Evolutionary conservation across 495 filamentous ascomycete genomes (phyloP), one percentile per base, ranked within the genome.

Genomic region (Hypoxylon intermedium): DNA sequence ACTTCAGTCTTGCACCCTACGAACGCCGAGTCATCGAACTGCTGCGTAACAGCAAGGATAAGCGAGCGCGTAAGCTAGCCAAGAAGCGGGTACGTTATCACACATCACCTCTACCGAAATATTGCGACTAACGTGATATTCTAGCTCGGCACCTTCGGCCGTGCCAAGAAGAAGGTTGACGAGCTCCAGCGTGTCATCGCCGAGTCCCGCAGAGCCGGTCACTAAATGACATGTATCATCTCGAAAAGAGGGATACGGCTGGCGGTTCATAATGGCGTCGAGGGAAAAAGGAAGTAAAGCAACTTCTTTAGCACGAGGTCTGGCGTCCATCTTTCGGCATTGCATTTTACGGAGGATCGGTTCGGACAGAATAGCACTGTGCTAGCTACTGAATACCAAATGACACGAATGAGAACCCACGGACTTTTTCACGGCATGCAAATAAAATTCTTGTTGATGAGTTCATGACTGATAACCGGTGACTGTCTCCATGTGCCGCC

Each of bases 11-110:
- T 71, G 92, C 93, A 66, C 93, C 92, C 69, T 97, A 97, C 74
- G 94, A 98, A 84, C 92, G 93, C 75, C 92, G 94, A 70, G 90
- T 98, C 74, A 95, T 98, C 77, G 94, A 98, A 86, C 84, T 98
- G 66, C 87, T 98, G 76, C 91, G 94, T 68, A 98, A 98, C 86
- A 87, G 88, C 83, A 96, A 96, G 83, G 94, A 98, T 80, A 98
- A 98, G 89, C 91, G 94, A 80, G 94, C 94, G 61, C 84, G 94
- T 65, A 98, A 98, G 87, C 89, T 97, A 73, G 94, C 94, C 66
- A 98, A 98, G 93, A 97, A 96, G 89, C 85, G 94, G 80, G 90
- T 91, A 85, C 61, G 82, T 85, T 43, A 57, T 51, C 30, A 33
- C 18, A n/a, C 18, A 12, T 34, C 19, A 45, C 37, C 18, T 9